Evolutionary conservation across 139 green algal species (phyloP).

Genomic region (Prasinococcaceae sp.): DNA sequence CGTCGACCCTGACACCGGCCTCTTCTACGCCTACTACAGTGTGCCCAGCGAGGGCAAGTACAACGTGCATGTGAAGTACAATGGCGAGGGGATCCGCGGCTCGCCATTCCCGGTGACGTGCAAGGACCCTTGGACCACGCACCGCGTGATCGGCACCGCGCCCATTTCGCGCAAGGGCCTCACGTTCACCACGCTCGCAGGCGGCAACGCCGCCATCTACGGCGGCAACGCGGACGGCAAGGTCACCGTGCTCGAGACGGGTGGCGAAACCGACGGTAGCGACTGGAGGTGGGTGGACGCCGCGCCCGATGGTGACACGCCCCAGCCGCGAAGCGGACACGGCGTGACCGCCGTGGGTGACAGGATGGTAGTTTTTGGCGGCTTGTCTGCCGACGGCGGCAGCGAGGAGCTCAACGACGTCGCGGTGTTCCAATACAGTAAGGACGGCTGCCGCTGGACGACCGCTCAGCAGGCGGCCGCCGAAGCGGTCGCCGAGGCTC

Average conservation of each 20-base stretch:
- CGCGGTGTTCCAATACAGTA: neutral
- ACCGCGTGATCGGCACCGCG: slow-evolving; percentile 36
- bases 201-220: slow-evolving; percentile 46
- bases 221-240: slow-evolving; percentile 48
- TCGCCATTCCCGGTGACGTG: slow-evolving; percentile 51
- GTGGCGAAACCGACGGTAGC: no score
- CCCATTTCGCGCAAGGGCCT: slow-evolving; percentile 39
- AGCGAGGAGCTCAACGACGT: neutral
- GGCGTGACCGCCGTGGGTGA: neutral
- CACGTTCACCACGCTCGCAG: slow-evolving; percentile 18
- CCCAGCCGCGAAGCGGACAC: neutral
- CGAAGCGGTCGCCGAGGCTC: neutral
- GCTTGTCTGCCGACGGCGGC: neutral
- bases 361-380: slow-evolving; percentile 1
- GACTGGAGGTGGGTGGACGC: slow-evolving; percentile 39
- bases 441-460: no score
- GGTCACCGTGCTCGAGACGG: slow-evolving; percentile 40
- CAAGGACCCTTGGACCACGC: slow-evolving; percentile 47
- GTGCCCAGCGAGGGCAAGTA: slow-evolving; percentile 12
- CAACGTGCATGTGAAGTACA: slow-evolving; percentile 45
- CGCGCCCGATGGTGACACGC: neutral
- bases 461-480: neutral
- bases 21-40: slow-evolving; percentile 47
- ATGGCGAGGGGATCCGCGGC: slow-evolving; percentile 42
- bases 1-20: slow-evolving; percentile 48